Base-by-base conservation (phyloP, 2,329 filamentous ascomycete species). In the Talaromyces verruculosus region DNA sequence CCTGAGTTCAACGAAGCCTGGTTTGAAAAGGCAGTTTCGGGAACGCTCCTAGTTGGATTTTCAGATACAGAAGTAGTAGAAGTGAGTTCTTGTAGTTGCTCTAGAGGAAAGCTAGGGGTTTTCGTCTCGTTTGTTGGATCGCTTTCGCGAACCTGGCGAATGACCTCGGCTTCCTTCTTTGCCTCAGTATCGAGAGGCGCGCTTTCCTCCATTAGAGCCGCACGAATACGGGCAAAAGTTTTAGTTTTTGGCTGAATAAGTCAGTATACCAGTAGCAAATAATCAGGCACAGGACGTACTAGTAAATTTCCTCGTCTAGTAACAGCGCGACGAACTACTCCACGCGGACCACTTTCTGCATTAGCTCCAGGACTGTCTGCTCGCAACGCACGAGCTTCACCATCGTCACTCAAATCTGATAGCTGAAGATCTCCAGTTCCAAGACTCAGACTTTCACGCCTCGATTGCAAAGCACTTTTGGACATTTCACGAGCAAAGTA, bases 101-200 rank as follows among this genome's bases (percentile, higher is more conserved):
- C 57, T 15, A 66, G 17, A 15, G 84, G 82, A 66, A 84, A 73
- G 63, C 83, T 77, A 58, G 84, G 75, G 11, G 78, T 77, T 70
- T 64, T 81, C 73, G 71, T 76, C 76, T 66, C 76, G 15, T 88
- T 79, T 59, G 88, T 87, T 68, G 89, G 85, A 72, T 97, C 93
- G 71, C 90, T 94, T 77, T 98, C 95, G 49, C 93, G 90, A 33
- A 98, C 93, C 78, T 97, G 95, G 61, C 92, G 91, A 68, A 99
- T 92, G 5, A 98, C 95, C 78, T 98, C 94, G 43, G 94, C 93
- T 81, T 99, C 95, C 45, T 93, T 89, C 62, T 91, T 89, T 65
- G 92, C 88, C 77, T 99, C 95, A 49, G 90, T 90, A 72, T 99
- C 95, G 10, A 96, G 84, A 0, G 95, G 95, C 0, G 93, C 88